Evolutionary conservation across 106 monocot species (phyloP), one percentile per base, ranked within the genome.

Genomic region (Alisma plantagoaquatica): DNA sequence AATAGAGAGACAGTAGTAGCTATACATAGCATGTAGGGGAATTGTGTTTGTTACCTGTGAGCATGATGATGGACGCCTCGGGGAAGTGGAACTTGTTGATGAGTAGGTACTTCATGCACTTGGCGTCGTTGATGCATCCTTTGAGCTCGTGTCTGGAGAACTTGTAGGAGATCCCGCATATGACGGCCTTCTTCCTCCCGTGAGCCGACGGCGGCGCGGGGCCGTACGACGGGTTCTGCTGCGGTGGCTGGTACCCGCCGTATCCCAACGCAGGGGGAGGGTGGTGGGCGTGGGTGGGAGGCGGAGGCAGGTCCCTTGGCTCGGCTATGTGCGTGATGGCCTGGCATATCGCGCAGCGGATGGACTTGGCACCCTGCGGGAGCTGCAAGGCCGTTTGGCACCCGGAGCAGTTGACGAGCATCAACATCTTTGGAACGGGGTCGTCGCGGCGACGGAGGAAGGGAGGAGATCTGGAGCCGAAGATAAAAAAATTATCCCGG

Each of bases 391-490:
- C 51, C 28, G 60, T 69, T 0, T 20, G 69, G 23, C 69, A 69
- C 4, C 26, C 15, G 15, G 69, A 69, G 43, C 69, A 69, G 52
- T 69, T 61, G 16, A 69, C 51, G 16, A 60, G 69, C 69, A 69
- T 69, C 69, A 50, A 33, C 62, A 35, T 50, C 46, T 29, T 47
- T 23, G 43, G 31, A 2, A 14, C 46, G n/a, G n/a, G n/a, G n/a
- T n/a, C n/a, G n/a, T n/a, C n/a, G n/a, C n/a, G n/a, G n/a, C n/a
- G n/a, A n/a, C n/a, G n/a, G n/a, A n/a, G n/a, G n/a, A n/a, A n/a
- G n/a, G n/a, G n/a, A n/a, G n/a, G n/a, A n/a, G n/a, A n/a, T n/a
- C n/a, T n/a, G n/a, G n/a, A n/a, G n/a, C n/a, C n/a, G n/a, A n/a
- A n/a, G n/a, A n/a, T n/a, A n/a, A n/a, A n/a, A n/a, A n/a, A n/a